Base-by-base conservation (phyloP, 139 green algal species). In the Micractinium sp. region DNA sequence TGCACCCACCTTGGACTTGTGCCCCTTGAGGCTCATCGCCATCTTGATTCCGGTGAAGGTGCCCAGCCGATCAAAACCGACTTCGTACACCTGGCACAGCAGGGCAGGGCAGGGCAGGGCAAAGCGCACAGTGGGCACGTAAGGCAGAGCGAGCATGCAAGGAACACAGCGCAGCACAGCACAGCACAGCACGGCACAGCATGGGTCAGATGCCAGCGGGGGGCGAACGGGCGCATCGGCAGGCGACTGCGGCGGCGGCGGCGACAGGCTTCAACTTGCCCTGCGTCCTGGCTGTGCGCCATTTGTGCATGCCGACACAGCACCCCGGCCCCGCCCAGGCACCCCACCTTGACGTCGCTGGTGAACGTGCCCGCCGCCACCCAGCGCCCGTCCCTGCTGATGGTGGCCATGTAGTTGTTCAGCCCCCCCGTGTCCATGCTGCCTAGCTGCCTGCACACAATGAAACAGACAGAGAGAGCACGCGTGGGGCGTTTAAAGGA, bases 281-380 rank as follows among this genome's bases (percentile, higher is more conserved):
- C 14, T 73, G 63, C 63, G 14, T 25, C 25, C 23, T 22, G n/a
- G 67, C 25, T 75, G 67, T 22, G 23, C 1, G 22, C 25, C 20
- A 75, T 36, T 33, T 33, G 36, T 60, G 36, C 31, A 31, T 33
- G 12, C 74, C 27, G 29, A 80, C 33, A 41, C 74, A 80, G 31
- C 22, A 33, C 74, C 31, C 36, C 60, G 36, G 19, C 22, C 79
- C 79, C 19, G 29, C 41, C 31, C 79, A 29, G 36, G 73, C 61
- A 25, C 14, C 76, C 35, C 39, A 93, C 86, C 87, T 92, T 94
- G 27, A 94, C 90, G 78, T 95, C 93, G 2, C 75, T 53, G 20
- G 93, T 91, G 87, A 95, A 95, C 35, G 93, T 93, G 53, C 88
- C 91, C 15, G 90, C 93, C 2, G 90, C 90, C 41, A 93, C 82